These are phyloP conservation scores for Phytophthora pisi DNA, from an alignment of 352 stramenopile species.

Conservation along the genomic window DNA sequence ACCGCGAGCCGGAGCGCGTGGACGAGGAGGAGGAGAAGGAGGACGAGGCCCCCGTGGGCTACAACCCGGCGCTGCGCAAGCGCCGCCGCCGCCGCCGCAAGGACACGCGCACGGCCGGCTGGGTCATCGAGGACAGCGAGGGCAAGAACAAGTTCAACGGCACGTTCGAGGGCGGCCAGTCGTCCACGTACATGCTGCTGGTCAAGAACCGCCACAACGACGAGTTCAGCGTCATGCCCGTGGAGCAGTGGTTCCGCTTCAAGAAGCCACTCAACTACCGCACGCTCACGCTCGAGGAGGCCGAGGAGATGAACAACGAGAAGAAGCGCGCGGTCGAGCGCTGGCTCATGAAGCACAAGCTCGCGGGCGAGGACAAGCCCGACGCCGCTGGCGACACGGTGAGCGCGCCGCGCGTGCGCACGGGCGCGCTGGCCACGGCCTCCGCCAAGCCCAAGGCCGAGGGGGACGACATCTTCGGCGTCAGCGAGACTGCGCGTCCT, in stretches of 20 bases:
- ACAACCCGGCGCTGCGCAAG: conserved; percentile 79
- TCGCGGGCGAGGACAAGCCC: conserved; percentile 74
- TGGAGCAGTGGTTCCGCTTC: conserved; percentile 91
- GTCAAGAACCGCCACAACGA: conserved; percentile 89
- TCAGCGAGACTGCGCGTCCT: conserved; percentile 51
- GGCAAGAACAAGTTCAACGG: conserved; percentile 85
- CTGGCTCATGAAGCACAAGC: conserved; percentile 90
- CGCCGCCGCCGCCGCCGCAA: conserved; percentile 77
- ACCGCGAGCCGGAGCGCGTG: conserved; percentile 79
- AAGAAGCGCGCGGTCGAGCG: conserved; percentile 89
- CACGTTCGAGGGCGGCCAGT: conserved; percentile 81
- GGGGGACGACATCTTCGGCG: conserved; percentile 72
- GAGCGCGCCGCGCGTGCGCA: conserved; percentile 70
- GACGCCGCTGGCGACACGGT: conserved; percentile 64
- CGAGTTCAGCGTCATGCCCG: conserved; percentile 87
- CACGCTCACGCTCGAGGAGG: conserved; percentile 85
- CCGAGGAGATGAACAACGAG: conserved; percentile 88
- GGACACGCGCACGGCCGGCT: conserved; percentile 76
- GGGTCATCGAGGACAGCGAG: conserved; percentile 87
- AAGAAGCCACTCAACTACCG: conserved; percentile 89
- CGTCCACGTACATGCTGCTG: conserved; percentile 87
- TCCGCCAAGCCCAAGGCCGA: conserved; percentile 45
- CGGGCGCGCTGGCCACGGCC: conserved; percentile 49
- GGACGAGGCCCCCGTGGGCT: conserved; percentile 68
- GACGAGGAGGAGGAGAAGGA: conserved; percentile 85